Conservation (phyloP, 1,284 basidiomycete species). For the Singerocomus rubriflavus region DNA sequence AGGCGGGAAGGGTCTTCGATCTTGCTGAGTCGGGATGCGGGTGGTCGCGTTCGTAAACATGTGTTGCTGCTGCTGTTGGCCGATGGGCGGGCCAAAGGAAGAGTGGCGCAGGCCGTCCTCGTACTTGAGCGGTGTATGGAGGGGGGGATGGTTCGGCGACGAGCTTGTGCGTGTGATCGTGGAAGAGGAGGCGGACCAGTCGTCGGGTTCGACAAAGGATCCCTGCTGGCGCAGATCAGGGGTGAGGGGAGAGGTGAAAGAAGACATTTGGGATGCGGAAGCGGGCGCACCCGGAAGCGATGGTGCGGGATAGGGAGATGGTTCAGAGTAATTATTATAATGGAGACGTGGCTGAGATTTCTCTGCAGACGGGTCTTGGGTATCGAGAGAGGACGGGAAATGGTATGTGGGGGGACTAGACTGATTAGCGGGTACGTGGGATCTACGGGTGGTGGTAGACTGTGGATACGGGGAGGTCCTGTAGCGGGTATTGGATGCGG, state of each 20-base stretch:
- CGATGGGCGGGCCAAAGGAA: constrained; percentile 53
- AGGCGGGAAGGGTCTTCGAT: constrained; percentile 43
- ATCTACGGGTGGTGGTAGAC: constrained; percentile 39
- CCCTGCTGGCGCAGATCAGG: constrained; percentile 39
- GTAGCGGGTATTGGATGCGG: constrained; percentile 38
- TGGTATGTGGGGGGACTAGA: constrained; percentile 57
- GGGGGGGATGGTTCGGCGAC: constrained; percentile 53
- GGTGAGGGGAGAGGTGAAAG: constrained; percentile 46
- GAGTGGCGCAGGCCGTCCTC: constrained; percentile 63
- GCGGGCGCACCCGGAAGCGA: constrained; percentile 46
- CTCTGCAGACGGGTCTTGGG: constrained; percentile 35
- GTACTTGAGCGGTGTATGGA: constrained; percentile 49
- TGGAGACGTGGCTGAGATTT: constrained; percentile 44
- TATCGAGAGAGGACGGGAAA: constrained; percentile 50
- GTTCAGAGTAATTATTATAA: constrained; percentile 37
- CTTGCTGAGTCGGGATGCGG: constrained; percentile 67
- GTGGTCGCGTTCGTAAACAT: constrained; percentile 57
- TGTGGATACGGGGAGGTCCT: constrained; percentile 51
- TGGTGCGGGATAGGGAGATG: constrained; percentile 43
- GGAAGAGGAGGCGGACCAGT: constrained; percentile 34
- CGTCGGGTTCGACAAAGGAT: constrained; percentile 27
- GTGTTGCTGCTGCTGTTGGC: constrained; percentile 45
- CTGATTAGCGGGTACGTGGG: constrained; percentile 41
- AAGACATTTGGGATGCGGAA: constrained; percentile 47
- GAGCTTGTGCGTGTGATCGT: constrained; percentile 53